Base-by-base conservation (phyloP, 495 filamentous ascomycete species). In the Penicillium silybi region DNA sequence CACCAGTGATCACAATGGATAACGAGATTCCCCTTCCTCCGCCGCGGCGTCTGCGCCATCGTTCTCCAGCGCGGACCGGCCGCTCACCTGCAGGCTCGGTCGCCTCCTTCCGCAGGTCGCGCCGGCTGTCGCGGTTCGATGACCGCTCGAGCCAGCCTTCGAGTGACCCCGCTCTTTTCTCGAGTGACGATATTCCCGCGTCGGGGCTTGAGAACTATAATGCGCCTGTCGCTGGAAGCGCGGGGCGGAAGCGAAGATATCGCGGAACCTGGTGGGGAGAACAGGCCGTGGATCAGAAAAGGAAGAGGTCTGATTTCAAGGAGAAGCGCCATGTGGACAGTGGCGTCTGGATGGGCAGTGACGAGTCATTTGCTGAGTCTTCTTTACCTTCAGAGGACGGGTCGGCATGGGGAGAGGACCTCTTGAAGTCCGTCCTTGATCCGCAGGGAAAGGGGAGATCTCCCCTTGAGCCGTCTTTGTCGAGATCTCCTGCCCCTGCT, bases 311-410 rank as follows among this genome's bases (percentile, higher is more conserved):
- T 5, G 79, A 89, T 26, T 75, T 77, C 42, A 75, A 71, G 52
- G 74, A 75, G 29, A 76, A 77, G 62, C 72, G 87, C 23, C 75
- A 86, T 56, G 69, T 82, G n/a, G 89, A 95, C 64, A 90, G 86
- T 68, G 89, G 87, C 47, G 83, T 92, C n/a, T 92, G 82, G 78
- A 81, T 92, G 80, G 83, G 80, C 15, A 88, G 85, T 58, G 86
- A 88, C 58, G 71, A 73, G 50, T 71, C 71, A 13, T 55, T 48
- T 4, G 62, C 57, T 1, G 65, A 68, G 20, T 71, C 62, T 32
- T 46, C 67, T 23, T 53, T 73, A 37, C 57, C 68, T 2, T 70
- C 64, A 0, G 72, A 71, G 44, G 69, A 73, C 64, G 62, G 59
- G 27, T 53, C 67, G 20, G 38, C 32, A 13, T 73, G 67, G 69